Evolutionary conservation across 2,329 filamentous ascomycete species (phyloP).

Genomic region (Hymenoscyphus infarciens): DNA sequence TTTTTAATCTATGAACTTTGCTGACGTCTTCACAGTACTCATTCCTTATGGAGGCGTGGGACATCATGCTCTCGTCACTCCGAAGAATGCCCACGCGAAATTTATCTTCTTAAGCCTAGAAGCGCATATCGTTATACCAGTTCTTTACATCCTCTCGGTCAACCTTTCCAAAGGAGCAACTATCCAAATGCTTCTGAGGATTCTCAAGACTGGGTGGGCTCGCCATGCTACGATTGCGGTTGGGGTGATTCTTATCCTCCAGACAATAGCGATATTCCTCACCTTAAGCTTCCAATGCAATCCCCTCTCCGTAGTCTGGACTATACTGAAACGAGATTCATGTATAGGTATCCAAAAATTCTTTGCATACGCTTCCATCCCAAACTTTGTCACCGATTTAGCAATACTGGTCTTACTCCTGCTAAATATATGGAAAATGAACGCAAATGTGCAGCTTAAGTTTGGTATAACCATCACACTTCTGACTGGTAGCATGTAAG

Average conservation of each 20-base stretch:
- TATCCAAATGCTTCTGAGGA: constrained; percentile 4
- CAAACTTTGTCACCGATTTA: constrained; percentile 8
- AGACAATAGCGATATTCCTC: neutral
- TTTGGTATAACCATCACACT: constrained; percentile 5
- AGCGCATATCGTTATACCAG: neutral
- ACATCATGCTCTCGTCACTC: constrained; percentile 4
- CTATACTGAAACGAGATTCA: neutral
- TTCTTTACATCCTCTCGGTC: constrained; percentile 1
- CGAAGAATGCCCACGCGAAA: neutral
- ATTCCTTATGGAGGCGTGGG: constrained; percentile 10
- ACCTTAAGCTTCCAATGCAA: constrained; percentile 5
- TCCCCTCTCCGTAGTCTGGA: neutral
- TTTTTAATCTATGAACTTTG: neutral
- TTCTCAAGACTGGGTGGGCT: neutral
- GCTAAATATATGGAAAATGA: constrained; percentile 9
- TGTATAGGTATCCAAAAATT: neutral
- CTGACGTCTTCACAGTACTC: neutral
- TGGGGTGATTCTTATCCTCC: constrained; percentile 5
- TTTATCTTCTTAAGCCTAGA: constrained; percentile 4
- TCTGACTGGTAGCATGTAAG: constrained; percentile 9
- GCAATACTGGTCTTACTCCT: constrained; percentile 5
- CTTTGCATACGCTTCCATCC: constrained; percentile 4
- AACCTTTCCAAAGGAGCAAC: constrained; percentile 10
- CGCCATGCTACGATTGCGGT: neutral
- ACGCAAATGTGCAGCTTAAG: constrained; percentile 2